Percentiles rank a stretch among this genome's conserved stretches.
These are phyloP conservation scores for Ephemerocybe angulata DNA, from an alignment of 768 basidiomycete genomes.

Conservation along the genomic window DNA sequence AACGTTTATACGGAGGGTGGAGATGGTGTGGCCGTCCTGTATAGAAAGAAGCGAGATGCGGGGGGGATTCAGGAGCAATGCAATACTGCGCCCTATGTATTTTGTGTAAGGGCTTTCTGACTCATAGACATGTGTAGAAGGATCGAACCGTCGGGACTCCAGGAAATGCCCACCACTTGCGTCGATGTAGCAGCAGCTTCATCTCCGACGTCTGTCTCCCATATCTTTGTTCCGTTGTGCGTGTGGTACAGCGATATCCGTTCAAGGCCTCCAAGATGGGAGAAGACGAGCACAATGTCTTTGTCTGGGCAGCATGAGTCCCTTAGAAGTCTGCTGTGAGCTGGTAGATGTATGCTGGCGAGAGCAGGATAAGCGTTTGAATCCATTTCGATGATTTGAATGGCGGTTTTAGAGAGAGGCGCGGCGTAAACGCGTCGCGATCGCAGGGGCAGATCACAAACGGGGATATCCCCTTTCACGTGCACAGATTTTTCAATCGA, in stretches of 20 bases:
- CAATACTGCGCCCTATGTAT: constrained; percentile 60
- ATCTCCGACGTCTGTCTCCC: constrained; percentile 70
- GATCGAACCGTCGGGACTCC: constrained; percentile 77
- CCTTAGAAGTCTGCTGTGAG: constrained; percentile 52
- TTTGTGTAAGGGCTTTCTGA: neutral
- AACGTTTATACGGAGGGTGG: constrained; percentile 38
- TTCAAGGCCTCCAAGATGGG: constrained; percentile 64
- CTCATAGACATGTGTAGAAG: constrained; percentile 8
- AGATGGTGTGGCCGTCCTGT: constrained; percentile 65
- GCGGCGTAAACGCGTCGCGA: neutral
- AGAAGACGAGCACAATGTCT: constrained; percentile 67
- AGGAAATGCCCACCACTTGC: constrained; percentile 58
- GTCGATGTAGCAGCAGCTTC: constrained; percentile 39
- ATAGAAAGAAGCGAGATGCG: constrained; percentile 70
- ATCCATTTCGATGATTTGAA: constrained; percentile 31
- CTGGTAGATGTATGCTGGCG: constrained; percentile 52
- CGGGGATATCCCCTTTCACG: constrained; percentile 6
- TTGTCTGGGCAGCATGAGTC: constrained; percentile 84
- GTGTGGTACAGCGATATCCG: constrained; percentile 74
- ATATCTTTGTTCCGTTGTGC: constrained; percentile 72
- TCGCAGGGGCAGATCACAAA: neutral
- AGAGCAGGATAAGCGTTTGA: constrained; percentile 53
- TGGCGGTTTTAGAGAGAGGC: neutral
- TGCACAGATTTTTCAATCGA: constrained; percentile 8
- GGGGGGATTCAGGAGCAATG: constrained; percentile 66